A percentile compares a stretch with the other conserved stretches of the same genome.
Conservation (phyloP, 495 filamentous ascomycete genomes). For the Podospora comata region DNA sequence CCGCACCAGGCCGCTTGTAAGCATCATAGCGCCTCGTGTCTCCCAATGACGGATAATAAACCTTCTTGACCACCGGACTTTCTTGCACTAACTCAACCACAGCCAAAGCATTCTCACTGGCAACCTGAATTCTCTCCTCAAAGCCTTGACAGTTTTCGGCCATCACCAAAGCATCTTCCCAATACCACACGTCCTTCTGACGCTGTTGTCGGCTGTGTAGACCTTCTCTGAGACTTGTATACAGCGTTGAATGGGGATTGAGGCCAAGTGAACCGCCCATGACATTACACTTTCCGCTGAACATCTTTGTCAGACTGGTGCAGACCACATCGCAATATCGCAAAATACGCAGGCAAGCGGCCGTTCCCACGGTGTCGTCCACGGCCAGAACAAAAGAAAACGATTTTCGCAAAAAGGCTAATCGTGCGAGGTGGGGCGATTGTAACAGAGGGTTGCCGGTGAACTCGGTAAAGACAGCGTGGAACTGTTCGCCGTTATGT, state of each 20-base stretch:
- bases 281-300: slow-evolving; percentile 28
- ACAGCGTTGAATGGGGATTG: not conserved
- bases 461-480: slow-evolving; percentile 29
- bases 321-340: slow-evolving; percentile 21
- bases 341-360: slow-evolving; percentile 19
- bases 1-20: slow-evolving; percentile 5
- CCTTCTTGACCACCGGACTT: slow-evolving; percentile 12
- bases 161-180: slow-evolving; percentile 22
- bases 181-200: slow-evolving; percentile 21
- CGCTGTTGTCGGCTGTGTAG: not conserved
- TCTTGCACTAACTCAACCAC: slow-evolving; percentile 12
- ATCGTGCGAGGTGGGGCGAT: slow-evolving; percentile 15
- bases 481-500: not conserved
- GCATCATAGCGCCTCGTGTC: slow-evolving; percentile 22
- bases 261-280: slow-evolving; percentile 26
- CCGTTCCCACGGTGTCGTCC: slow-evolving; percentile 31
- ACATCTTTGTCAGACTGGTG: slow-evolving; percentile 34
- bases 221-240: not conserved
- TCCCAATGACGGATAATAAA: slow-evolving; percentile 27
- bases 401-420: not conserved
- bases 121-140: slow-evolving; percentile 8
- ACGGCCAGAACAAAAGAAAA: slow-evolving; percentile 23
- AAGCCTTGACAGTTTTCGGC: slow-evolving; percentile 27
- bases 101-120: slow-evolving; percentile 17
- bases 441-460: slow-evolving; percentile 31